phyloP scores from a whole-genome alignment of 768 basidiomycete species.

The Tulasnella sp. region DNA sequence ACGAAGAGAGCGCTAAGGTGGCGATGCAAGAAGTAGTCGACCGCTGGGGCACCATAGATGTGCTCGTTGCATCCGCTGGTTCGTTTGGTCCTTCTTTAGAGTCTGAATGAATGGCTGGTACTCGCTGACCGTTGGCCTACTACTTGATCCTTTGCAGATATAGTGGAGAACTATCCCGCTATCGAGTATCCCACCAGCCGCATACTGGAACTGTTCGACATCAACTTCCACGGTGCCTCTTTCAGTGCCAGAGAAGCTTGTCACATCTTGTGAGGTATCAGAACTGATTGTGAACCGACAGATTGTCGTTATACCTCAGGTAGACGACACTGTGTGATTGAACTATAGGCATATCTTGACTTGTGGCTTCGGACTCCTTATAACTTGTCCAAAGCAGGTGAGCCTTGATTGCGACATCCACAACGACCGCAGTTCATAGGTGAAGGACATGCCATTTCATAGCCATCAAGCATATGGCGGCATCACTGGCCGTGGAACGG shows the following conservation, averaged over 20 bases:
- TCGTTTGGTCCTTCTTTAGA: background rate
- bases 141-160: conserved; percentile 39
- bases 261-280: conserved; percentile 83
- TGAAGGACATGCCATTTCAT: background rate
- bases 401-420: no score
- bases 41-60: conserved; percentile 64
- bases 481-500: conserved; percentile 91
- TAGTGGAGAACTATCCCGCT: conserved; percentile 80
- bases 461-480: conserved; percentile 91
- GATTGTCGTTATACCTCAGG: conserved; percentile 87
- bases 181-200: conserved; percentile 80
- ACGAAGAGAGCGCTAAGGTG: conserved; percentile 64
- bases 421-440: background rate
- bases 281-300: conserved; percentile 63
- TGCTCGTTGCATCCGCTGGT: conserved; percentile 85
- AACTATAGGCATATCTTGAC: background rate
- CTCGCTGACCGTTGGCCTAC: conserved; percentile 11
- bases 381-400: conserved; percentile 89
- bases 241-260: conserved; percentile 94
- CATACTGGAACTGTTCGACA: conserved; percentile 72
- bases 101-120: conserved; percentile 17
- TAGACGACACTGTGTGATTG: conserved; percentile 22
- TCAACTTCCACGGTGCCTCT: conserved; percentile 91
- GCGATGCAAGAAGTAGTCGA: conserved; percentile 57
- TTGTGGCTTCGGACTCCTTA: conserved; percentile 80